Base-by-base conservation (phyloP, 371 early-diverging fungal genomes). In the Apophysomyces ossiformis region DNA sequence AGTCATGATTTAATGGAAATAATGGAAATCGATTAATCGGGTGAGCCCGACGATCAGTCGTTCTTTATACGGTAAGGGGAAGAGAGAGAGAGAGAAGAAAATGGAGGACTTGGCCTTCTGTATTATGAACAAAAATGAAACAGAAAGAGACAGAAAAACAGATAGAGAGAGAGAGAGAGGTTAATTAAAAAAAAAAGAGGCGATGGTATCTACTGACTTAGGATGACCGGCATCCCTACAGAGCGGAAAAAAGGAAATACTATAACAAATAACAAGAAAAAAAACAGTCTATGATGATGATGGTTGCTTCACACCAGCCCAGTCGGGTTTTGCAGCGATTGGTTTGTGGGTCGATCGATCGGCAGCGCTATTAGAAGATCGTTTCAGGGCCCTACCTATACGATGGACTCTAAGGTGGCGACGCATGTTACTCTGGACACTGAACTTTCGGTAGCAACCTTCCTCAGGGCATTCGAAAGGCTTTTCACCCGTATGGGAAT, bases 141-240 rank as follows among this genome's bases (percentile, higher is more conserved):
- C 16, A 50, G 54, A 50, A 21, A 50, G 54, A 21, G 54, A 50
- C 1, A 50, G 50, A 50, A 21, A 11, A 21, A 50, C 9, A n/a
- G 21, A 21, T 9, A 50, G 54, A 5, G 21, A 50, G 54, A 61
- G 93, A 90, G 82, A 94, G 93, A 50, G 92, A 91, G n/a, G n/a
- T n/a, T n/a, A 73, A 85, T n/a, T n/a, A 95, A 65, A 92, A 92
- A 46, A 89, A 91, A 54, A 96, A 76, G 6, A 95, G 95, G 57
- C 95, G 88, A 76, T 95, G 95, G 74, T 89, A 93, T 50, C 54
- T 50, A 50, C 54, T 50, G 54, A 7, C 54, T 9, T 26, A 7
- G 54, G 54, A 50, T 50, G 54, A 50, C 54, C 54, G 21, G 54
- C 54, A 50, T 50, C 54, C 21, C 32, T 21, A 26, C 54, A 50